Percentiles rank a stretch among this genome's conserved stretches.
These are phyloP conservation scores for Saccharomycopsis amapae DNA, from an alignment of 805 yeast species.

Conservation along the genomic window DNA sequence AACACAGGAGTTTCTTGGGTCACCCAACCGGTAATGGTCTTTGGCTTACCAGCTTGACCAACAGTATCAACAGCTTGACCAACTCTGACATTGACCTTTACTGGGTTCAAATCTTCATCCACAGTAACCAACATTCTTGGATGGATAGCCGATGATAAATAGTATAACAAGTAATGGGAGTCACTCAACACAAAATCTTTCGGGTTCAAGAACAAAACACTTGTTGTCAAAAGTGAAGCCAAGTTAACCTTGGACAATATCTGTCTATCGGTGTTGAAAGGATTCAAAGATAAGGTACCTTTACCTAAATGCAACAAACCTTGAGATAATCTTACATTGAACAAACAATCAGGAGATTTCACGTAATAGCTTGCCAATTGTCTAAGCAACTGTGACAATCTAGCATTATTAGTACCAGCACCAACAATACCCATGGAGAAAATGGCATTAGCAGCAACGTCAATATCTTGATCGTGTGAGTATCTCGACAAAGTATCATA, in stretches of 20 bases:
- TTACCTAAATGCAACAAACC: constrained; percentile 94
- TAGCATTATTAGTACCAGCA: constrained; percentile 97
- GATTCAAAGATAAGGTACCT: constrained; percentile 85
- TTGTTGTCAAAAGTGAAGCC: constrained; percentile 80
- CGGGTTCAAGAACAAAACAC: constrained; percentile 82
- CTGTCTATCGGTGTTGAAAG: constrained; percentile 83
- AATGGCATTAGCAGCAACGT: constrained; percentile 90
- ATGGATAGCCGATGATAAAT: constrained; percentile 79
- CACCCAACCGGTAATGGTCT: constrained; percentile 99
- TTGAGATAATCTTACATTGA: constrained; percentile 90
- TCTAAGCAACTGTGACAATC: constrained; percentile 90
- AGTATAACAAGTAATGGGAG: constrained; percentile 74
- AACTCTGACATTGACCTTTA: constrained; percentile 93
- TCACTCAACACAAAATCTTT: constrained; percentile 70
- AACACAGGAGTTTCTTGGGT: constrained; percentile 97
- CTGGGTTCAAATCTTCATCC: constrained; percentile 75
- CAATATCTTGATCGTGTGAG: constrained; percentile 91
- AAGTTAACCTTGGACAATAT: constrained; percentile 82
- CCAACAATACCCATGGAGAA: constrained; percentile 98
- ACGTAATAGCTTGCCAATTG: constrained; percentile 91
- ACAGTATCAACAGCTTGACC: constrained; percentile 99
- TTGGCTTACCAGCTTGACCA: constrained; percentile 99
- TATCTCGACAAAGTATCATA: constrained; percentile 93
- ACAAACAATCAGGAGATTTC: constrained; percentile 82
- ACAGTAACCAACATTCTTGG: constrained; percentile 92